Evolutionary conservation across 805 yeast species (phyloP), one percentile per base, ranked within the genome.

Genomic region (Wickerhamiella occidentalis): DNA sequence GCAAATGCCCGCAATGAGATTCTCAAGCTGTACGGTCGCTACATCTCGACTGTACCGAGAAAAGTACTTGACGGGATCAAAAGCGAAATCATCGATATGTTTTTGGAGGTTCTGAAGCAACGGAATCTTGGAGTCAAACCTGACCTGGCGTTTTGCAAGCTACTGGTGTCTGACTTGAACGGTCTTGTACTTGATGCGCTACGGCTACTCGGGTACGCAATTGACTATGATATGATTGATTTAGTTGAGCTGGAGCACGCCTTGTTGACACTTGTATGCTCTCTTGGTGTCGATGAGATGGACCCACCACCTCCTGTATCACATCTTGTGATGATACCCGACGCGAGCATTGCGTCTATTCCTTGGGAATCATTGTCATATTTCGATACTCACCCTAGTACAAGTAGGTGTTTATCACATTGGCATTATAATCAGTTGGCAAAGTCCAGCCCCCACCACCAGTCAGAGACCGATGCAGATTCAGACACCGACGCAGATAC

Each of bases 301-400:
- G 38, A 17, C 19, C 38, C 18, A 33, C 38, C 19, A 11, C 33
- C 33, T 4, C 13, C 12, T 6, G n/a, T 3, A 13, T 29, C 33
- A 17, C 96, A 88, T 61, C 67, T 81, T 0, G 78, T 90, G 1
- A 65, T 92, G 44, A 68, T 92, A 2, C 76, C 85, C 3, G 80
- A 88, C 22, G 72, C 79, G 45, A 65, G 67, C 6, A 80, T 94
- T 55, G 75, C 76, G n/a, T 61, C 63, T 17, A 69, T 92, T 28
- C 98, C 98, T 0, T 92, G 97, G 97, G 99, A 92, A 59, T 79
- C 86, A 1, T 60, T 88, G 28, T 73, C 78, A 0, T 22, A 29
- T 8, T 25, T 56, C 7, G 26, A 29, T 19, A 17, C n/a, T 5
- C 26, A 38, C 7, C 26, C 22, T 5, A 30, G 51, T 0, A 52